Base-by-base conservation (phyloP, 768 basidiomycete genomes). In the Mycena sanguinolenta region DNA sequence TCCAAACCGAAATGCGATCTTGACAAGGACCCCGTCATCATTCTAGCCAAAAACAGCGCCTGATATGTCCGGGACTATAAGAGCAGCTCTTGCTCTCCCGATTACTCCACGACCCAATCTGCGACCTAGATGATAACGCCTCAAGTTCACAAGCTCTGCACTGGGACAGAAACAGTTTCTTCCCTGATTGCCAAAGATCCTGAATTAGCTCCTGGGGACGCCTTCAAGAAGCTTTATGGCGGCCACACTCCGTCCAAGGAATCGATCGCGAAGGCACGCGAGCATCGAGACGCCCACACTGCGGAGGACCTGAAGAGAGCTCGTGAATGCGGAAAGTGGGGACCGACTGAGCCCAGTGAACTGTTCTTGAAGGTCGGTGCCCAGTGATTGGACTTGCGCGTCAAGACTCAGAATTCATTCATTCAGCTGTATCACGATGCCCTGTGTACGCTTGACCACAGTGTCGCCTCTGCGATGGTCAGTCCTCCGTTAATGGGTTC, bases 401-500 rank as follows among this genome's bases (percentile, higher is more conserved):
- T 52, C 44, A 1, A 62, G 16, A 46, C 32, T 34, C 32, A 14
- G 50, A n/a, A n/a, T n/a, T n/a, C n/a, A n/a, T 4, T 38, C 53
- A 27, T 55, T 36, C 62, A 91, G 90, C 87, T 93, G 61, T 92
- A 91, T 70, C 80, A 84, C 44, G 88, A 91, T 58, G 85, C 89
- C n/a, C 79, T 92, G 23, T 83, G 84, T n/a, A 85, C 86, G 2
- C 81, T 93, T 1, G 85, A 91, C 27, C 77, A 78, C 63, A 84
- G 90, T 70, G 88, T 89, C 0, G 80, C 89, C 69, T 84, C 85
- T 1, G 88, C 88, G 13, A 80, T 91, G 68, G 86, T 88, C 58
- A 89, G 90, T 2, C 92, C 92, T 0, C 83, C 88, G 10, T 81
- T 93, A n/a, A 79, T 92, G 60, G 92, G 87, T 1, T 84, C 86